Conservation (phyloP, 192 early-diverging fungal species). For the Entomortierella lignicola region DNA sequence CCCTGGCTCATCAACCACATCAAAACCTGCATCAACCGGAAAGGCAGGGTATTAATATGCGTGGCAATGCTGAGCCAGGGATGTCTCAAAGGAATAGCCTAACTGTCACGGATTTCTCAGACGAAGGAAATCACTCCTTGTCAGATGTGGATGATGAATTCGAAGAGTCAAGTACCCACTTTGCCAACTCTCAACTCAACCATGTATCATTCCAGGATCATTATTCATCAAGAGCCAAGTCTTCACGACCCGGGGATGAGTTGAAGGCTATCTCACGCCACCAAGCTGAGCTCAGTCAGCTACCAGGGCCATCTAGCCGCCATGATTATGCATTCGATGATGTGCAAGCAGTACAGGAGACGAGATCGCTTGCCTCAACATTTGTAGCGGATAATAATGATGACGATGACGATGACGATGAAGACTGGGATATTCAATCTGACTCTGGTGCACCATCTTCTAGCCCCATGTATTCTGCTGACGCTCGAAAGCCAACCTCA, state of each 20-base stretch:
- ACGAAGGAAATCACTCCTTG: conserved; percentile 40
- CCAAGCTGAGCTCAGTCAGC: conserved; percentile 36
- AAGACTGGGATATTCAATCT: conserved; percentile 48
- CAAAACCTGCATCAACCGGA: background rate
- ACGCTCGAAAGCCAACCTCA: conserved; percentile 16
- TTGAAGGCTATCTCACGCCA: conserved; percentile 39
- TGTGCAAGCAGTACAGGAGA: background rate
- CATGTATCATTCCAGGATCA: conserved; percentile 28
- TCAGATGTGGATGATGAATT: conserved; percentile 31
- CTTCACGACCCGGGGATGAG: conserved; percentile 21
- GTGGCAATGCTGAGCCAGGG: no score
- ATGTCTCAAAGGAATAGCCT: conserved; percentile 22
- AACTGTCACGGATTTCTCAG: conserved; percentile 38
- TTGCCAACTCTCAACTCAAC: background rate
- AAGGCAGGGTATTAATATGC: background rate
- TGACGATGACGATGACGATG: conserved; percentile 54
- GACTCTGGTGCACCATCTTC: conserved; percentile 34
- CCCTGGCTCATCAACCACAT: background rate
- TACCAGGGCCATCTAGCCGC: background rate
- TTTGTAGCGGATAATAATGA: conserved; percentile 5
- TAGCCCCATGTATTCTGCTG: conserved; percentile 45
- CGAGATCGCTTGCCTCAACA: conserved; percentile 1
- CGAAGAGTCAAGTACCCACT: background rate
- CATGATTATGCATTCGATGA: background rate
- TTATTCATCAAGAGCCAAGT: background rate